Conservation (phyloP, 139 green algal species). For the Tetradesmus lagerheimii region DNA sequence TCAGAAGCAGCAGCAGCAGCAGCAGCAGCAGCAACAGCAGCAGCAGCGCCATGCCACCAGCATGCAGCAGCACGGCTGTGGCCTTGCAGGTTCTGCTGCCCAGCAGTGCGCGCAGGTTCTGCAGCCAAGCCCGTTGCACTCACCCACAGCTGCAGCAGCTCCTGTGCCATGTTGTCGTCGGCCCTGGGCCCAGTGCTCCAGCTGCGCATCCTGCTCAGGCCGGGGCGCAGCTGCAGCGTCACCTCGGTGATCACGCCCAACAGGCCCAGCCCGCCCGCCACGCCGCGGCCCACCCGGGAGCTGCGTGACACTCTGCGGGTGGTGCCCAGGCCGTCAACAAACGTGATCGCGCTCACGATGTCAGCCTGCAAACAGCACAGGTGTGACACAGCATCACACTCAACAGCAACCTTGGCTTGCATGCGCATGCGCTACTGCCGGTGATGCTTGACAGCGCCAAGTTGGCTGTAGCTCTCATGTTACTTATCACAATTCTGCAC, state of each 20-base stretch:
- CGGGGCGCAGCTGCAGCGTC: not conserved
- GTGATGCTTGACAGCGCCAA: no score
- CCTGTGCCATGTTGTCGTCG: not conserved
- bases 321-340: not conserved
- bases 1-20: no score
- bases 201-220: not conserved
- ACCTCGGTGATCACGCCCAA: not conserved
- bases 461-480: no score
- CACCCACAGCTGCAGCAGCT: not conserved
- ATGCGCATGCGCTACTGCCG: no score
- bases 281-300: not conserved
- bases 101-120: no score
- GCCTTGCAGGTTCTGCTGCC: no score
- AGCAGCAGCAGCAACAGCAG: no score
- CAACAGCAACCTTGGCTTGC: no score
- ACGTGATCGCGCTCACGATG: not conserved
- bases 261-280: not conserved
- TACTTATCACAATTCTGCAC: no score
- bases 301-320: not conserved
- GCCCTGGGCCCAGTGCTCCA: not conserved
- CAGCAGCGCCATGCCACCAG: no score
- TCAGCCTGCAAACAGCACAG: not conserved
- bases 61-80: no score
- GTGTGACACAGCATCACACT: no score
- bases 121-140: not conserved